Evolutionary conservation across 2,329 filamentous ascomycete species (phyloP), one percentile per base, ranked within the genome.

Genomic region (Coniochaeta sp.): DNA sequence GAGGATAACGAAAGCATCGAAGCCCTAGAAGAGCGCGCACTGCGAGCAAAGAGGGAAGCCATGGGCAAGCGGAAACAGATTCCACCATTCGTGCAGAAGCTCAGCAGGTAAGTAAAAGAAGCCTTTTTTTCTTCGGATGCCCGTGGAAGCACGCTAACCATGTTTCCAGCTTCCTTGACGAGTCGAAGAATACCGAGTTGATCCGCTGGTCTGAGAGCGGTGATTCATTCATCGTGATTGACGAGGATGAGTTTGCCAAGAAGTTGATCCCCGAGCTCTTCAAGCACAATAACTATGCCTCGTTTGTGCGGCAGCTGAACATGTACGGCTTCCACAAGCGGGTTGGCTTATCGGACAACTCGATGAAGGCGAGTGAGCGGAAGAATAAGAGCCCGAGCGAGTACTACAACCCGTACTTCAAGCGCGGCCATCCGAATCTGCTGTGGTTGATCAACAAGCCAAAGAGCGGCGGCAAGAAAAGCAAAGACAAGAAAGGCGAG

Each of bases 301-400:
- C 93, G 65, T 97, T 97, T 71, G 93, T 97, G 59, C 88, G 93
- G 38, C 93, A 97, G 72, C 81, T 97, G 64, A 96, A 97, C 75
- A 97, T 97, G 81, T 97, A 96, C 73, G 93, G 96, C 63, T 99
- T 99, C 69, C 95, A 99, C 80, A 99, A 99, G 79, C 89, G 90
- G 47, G 90, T 95, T 4, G 90, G 90, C 4, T 81, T 99, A 19
- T 96, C 93, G 4, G 95, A 99, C 74, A 97, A 97, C 71, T 97
- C 93, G 0, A 96, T 99, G 89, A 90, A 95, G 66, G 93, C 96
- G 6, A 97, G 93, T 71, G 95, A 98, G 76, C 88, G 93, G 63
- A 96, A 97, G 73, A 93, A 93, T 72, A 99, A 99, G 77, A 96
- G 92, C 61, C 95, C 95, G 0, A 98, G 93, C 81, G 95, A 98